Evolutionary conservation across 2,329 filamentous ascomycete species (phyloP).

Genomic region (Helminthosporium solani): DNA sequence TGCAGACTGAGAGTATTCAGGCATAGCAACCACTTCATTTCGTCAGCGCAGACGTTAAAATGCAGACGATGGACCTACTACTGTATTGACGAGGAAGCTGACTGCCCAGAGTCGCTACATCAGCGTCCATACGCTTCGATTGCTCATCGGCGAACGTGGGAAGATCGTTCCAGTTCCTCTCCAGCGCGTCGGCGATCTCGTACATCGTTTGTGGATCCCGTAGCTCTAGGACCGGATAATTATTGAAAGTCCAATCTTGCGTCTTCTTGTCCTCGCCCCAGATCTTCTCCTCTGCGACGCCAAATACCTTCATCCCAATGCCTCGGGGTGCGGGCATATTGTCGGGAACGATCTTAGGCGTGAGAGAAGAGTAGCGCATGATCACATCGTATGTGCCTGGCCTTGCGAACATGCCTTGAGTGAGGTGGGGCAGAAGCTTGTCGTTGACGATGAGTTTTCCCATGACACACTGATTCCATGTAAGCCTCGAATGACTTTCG

Average conservation of each 20-base stretch:
- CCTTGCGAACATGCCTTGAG: slow-evolving; percentile 32
- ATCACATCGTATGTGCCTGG: slow-evolving; percentile 27
- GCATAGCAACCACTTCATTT: slow-evolving; percentile 27
- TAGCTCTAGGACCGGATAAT: slow-evolving; percentile 50
- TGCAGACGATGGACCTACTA: slow-evolving; percentile 1
- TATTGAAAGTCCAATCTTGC: slow-evolving; percentile 54
- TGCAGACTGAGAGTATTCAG: slow-evolving; percentile 50
- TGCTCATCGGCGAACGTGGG: slow-evolving; percentile 38
- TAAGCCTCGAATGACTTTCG: neutral
- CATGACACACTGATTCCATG: slow-evolving; percentile 40
- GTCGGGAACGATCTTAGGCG: slow-evolving; percentile 27
- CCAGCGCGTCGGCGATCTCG: slow-evolving; percentile 41
- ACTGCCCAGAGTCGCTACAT: slow-evolving; percentile 26
- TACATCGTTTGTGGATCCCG: slow-evolving; percentile 48
- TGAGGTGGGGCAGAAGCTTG: slow-evolving; percentile 47
- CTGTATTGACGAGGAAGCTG: slow-evolving; percentile 26
- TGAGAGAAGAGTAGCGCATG: slow-evolving; percentile 30
- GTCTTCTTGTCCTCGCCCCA: slow-evolving; percentile 35
- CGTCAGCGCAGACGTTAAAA: neutral
- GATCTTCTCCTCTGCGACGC: slow-evolving; percentile 43
- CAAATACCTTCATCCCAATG: slow-evolving; percentile 53
- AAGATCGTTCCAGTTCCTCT: slow-evolving; percentile 29
- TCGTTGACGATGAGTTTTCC: slow-evolving; percentile 47
- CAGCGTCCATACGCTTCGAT: slow-evolving; percentile 44
- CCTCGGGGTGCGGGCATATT: slow-evolving; percentile 48